Base-by-base conservation (phyloP, 163 green algal genomes). In the Picocystis sp. region DNA sequence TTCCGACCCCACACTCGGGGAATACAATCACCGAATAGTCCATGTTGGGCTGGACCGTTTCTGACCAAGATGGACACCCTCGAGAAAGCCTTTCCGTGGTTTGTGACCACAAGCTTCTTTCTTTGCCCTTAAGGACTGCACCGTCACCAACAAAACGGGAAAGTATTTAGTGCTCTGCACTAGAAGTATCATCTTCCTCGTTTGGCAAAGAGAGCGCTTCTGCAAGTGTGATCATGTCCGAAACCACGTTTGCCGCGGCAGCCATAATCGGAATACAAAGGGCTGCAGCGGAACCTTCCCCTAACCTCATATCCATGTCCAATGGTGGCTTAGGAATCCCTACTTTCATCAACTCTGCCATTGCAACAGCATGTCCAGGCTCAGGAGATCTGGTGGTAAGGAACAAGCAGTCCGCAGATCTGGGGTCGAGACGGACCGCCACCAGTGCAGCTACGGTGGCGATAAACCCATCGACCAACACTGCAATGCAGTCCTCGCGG, bases 391-490 rank as follows among this genome's bases (percentile, higher is more conserved):
- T 15, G 45, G 77, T 69, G 13, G 63, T 65, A 35, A 66, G 48
- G n/a, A 79, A 68, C 42, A 79, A 50, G 17, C 38, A 56, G 15
- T 24, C 21, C 8, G 23, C 23, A 41, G 60, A 47, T 8, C 9
- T 14, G 9, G 63, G 63, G 22, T 64, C 22, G 11, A 68, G 29
- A 14, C 24, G 25, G 17, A 65, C 53, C 10, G 69, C 70, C 15
- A 58, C 64, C 3, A 73, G 58, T 21, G 69, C 70, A 2, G 70
- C 70, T 6, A 55, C 70, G 17, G 64, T 59, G 14, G 57, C 62
- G 6, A 79, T 71, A 56, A 73, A 79, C 23, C 71, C 71, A 42
- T 79, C 71, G 19, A 69, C 71, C 12, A 79, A 22, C 2, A 58
- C 60, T 0, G 70, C 48, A 55, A 79, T 58, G 22, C 61, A 12